Evolutionary conservation across 495 filamentous ascomycete genomes (phyloP).

Genomic region (Xylaria longipes): DNA sequence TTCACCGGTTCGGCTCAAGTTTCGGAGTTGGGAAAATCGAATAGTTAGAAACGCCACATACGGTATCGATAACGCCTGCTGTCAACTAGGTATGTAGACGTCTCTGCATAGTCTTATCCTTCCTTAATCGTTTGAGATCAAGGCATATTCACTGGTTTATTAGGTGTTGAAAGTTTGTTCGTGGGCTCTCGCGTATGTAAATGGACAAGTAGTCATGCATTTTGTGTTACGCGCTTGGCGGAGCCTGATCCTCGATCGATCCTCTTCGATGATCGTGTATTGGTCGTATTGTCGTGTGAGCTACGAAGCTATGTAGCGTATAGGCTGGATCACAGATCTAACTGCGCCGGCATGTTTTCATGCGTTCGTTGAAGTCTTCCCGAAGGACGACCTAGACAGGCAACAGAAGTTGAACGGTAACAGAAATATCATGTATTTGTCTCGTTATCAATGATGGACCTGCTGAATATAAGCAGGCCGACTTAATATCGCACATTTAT

Average conservation of each 20-base stretch:
- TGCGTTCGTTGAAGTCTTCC: neutral
- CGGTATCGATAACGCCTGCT: neutral
- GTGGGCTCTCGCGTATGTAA: no score
- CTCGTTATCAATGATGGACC: neutral
- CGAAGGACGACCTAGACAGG: neutral
- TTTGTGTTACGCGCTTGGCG: no score
- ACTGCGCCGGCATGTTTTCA: neutral
- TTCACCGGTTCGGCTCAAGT: neutral
- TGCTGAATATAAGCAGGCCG: conserved; percentile 1
- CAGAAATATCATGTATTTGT: neutral
- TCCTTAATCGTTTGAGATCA: neutral
- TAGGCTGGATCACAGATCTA: neutral
- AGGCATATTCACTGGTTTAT: neutral
- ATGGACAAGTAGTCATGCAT: no score
- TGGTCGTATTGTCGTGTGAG: no score
- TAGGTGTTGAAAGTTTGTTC: neutral
- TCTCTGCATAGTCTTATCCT: neutral
- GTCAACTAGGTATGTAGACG: neutral
- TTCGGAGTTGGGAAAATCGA: neutral
- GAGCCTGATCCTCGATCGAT: no score
- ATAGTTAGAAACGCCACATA: neutral
- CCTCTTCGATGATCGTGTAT: no score
- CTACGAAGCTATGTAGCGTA: neutral
- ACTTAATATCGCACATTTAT: neutral
- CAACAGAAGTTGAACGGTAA: neutral